These are phyloP conservation scores for Actinidia arguta DNA, from an alignment of 179 eudicot genomes.

Conservation along the genomic window DNA sequence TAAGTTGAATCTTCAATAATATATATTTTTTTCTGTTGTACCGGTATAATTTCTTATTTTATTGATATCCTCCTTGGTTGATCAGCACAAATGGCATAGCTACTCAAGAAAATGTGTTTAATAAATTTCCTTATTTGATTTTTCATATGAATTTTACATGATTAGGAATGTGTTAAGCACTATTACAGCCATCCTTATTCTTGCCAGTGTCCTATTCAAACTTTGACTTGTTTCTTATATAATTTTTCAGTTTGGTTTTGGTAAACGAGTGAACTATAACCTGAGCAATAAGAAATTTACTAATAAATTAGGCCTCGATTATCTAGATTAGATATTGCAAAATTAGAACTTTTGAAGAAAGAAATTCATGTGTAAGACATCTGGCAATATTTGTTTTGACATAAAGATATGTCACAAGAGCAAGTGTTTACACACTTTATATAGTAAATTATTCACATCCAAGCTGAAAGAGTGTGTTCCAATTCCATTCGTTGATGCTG, in stretches of 20 bases:
- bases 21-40: neutral
- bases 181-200: neutral
- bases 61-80: neutral
- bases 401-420: too few species aligned
- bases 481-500: neutral
- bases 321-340: too few species aligned
- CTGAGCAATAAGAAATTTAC: too few species aligned
- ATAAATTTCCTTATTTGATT: neutral
- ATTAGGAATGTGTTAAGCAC: neutral
- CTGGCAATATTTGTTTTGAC: too few species aligned
- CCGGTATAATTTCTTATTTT: neutral
- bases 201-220: neutral
- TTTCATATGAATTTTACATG: neutral
- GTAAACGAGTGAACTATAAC: too few species aligned
- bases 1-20: neutral
- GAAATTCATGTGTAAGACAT: too few species aligned
- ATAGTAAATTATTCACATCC: neutral
- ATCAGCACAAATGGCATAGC: neutral
- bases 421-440: too few species aligned
- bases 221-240: too few species aligned
- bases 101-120: neutral
- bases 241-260: too few species aligned
- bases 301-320: too few species aligned
- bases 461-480: neutral
- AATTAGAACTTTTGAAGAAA: too few species aligned